Evolutionary conservation across 2,329 filamentous ascomycete species (phyloP).

Genomic region (Ampelomyces quisqualis): DNA sequence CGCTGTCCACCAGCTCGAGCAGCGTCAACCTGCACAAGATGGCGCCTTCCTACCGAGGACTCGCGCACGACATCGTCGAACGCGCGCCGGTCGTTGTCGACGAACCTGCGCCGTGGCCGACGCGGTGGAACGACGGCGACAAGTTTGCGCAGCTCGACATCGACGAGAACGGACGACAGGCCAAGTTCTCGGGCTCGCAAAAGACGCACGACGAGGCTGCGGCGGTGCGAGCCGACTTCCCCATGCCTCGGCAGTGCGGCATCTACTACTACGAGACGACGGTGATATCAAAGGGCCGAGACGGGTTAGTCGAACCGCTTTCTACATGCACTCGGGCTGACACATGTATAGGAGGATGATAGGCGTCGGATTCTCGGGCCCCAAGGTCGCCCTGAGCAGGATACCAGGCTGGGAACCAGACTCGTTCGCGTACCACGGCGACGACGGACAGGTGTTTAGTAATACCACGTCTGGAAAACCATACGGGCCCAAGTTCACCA

Average conservation of each 20-base stretch:
- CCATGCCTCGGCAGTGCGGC: slow-evolving; percentile 85
- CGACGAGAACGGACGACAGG: slow-evolving; percentile 69
- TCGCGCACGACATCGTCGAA: slow-evolving; percentile 84
- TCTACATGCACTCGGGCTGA: slow-evolving; percentile 18
- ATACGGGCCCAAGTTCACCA: slow-evolving; percentile 62
- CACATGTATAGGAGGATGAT: slow-evolving; percentile 44
- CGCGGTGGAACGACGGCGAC: slow-evolving; percentile 78
- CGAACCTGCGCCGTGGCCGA: slow-evolving; percentile 71
- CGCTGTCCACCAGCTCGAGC: slow-evolving; percentile 58
- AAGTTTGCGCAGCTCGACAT: slow-evolving; percentile 74
- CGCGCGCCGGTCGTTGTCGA: slow-evolving; percentile 62
- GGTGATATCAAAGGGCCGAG: slow-evolving; percentile 65
- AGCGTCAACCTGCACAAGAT: slow-evolving; percentile 62
- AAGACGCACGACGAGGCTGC: slow-evolving; percentile 73
- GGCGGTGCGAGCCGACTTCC: slow-evolving; percentile 77
- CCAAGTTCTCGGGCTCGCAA: slow-evolving; percentile 59
- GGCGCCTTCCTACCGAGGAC: slow-evolving; percentile 68
- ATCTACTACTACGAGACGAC: slow-evolving; percentile 90
- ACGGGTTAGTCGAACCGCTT: slow-evolving; percentile 55
- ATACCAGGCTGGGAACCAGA: slow-evolving; percentile 67
- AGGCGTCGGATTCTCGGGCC: slow-evolving; percentile 62
- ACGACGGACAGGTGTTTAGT: slow-evolving; percentile 65
- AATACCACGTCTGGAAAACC: slow-evolving; percentile 58
- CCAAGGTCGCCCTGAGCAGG: slow-evolving; percentile 60
- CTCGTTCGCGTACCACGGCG: slow-evolving; percentile 67